Evolutionary conservation across 208 protist genomes (phyloP).

Genomic region (Trypanosoma avium): DNA sequence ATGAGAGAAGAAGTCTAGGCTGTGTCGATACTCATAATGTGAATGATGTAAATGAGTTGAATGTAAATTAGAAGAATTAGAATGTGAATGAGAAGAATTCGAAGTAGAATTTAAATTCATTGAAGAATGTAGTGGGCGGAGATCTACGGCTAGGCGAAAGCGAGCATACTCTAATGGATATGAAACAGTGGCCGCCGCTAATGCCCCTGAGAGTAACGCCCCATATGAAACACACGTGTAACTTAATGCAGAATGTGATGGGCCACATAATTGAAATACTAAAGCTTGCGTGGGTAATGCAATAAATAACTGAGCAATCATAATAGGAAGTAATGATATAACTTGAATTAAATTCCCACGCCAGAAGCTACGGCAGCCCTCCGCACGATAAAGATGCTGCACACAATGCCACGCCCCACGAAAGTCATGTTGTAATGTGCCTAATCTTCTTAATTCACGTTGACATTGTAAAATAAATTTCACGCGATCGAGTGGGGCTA

Average conservation of each 20-base stretch:
- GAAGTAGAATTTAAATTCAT: too few species aligned
- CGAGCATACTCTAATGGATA: constrained; percentile 84
- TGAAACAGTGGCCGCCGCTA: constrained; percentile 51
- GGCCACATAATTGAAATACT: constrained; percentile 52
- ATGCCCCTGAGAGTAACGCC: constrained; percentile 40
- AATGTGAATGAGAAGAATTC: too few species aligned
- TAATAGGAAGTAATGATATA: constrained; percentile 60
- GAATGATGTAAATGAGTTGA: constrained; percentile 34
- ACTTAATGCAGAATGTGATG: constrained; percentile 31
- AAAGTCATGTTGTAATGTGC: constrained; percentile 46
- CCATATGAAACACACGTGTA: constrained; percentile 56
- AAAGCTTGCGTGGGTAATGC: constrained; percentile 51
- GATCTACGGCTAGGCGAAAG: constrained; percentile 78
- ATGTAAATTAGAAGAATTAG: too few species aligned
- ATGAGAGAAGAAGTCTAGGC: constrained; percentile 74
- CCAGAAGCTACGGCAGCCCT: constrained; percentile 71
- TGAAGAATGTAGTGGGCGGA: too few species aligned
- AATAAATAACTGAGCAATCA: constrained; percentile 71
- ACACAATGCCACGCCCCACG: constrained; percentile 52
- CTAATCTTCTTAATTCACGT: constrained; percentile 60
- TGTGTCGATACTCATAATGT: constrained; percentile 70
- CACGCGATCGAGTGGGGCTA: constrained; percentile 80
- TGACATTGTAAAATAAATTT: constrained; percentile 85
- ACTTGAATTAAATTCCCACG: constrained; percentile 84
- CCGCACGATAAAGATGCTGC: constrained; percentile 47